These are phyloP conservation scores for Halophytophthora polymorphica DNA, from an alignment of 352 stramenopile genomes.

Conservation along the genomic window DNA sequence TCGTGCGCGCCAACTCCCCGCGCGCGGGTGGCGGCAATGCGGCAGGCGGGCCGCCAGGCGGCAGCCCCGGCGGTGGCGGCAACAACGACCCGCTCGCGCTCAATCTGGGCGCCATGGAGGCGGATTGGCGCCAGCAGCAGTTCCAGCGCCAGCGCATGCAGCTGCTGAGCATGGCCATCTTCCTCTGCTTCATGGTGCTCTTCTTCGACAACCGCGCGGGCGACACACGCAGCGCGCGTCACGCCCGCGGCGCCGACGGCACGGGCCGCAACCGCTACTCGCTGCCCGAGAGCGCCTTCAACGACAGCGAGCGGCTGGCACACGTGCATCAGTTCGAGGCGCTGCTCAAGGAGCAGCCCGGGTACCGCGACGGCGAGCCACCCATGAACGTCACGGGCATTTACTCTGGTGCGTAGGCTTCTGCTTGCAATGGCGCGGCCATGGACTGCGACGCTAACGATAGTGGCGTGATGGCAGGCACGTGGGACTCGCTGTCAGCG, in stretches of 20 bases:
- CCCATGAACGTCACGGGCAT: conserved; percentile 76
- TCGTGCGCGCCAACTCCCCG: conserved; percentile 67
- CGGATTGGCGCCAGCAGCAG: conserved; percentile 80
- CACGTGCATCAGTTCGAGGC: conserved; percentile 51
- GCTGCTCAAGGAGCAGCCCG: conserved; percentile 40
- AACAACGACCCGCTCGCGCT: conserved; percentile 30
- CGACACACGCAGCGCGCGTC: conserved; percentile 32
- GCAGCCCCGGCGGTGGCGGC: conserved; percentile 1
- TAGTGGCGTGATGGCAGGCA: conserved; percentile 17
- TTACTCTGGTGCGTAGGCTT: too few relatives aligned
- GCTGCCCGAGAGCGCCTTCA: conserved; percentile 43
- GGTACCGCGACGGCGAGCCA: conserved; percentile 36
- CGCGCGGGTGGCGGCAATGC: conserved; percentile 12
- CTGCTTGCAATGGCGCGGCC: too few relatives aligned
- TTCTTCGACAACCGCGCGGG: conserved; percentile 80
- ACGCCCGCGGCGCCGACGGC: conserved; percentile 9
- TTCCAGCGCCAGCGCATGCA: conserved; percentile 88
- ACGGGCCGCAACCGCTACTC: conserved; percentile 35
- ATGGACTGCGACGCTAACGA: too few relatives aligned
- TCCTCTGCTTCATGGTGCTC: conserved; percentile 84
- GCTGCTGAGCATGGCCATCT: conserved; percentile 85
- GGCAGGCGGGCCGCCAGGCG: conserved; percentile 11
- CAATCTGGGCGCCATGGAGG: conserved; percentile 68
- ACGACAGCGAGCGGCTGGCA: conserved; percentile 56
- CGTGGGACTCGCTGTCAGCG: conserved; percentile 53